Conservation (phyloP, 139 green algal species). For the Ettlia oleoabundans region DNA sequence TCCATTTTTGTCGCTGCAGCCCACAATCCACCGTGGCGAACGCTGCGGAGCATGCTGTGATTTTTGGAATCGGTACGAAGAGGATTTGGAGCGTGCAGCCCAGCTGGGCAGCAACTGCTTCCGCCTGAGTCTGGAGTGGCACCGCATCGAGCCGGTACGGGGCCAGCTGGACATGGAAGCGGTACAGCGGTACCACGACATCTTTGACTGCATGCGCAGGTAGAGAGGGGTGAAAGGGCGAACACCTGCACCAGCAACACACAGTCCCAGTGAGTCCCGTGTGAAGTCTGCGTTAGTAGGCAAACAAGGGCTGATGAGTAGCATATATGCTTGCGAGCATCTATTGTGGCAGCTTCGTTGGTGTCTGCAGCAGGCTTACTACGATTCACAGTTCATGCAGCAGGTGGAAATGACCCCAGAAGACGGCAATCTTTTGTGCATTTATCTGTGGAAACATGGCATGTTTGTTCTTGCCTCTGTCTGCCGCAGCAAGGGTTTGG, state of each 20-base stretch:
- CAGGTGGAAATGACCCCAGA: no score
- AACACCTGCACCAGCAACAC: not conserved
- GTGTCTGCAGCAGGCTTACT: no score
- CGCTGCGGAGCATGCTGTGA: constrained; percentile 54
- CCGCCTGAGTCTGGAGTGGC: constrained; percentile 86
- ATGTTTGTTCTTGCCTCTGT: not conserved
- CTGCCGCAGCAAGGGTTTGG: constrained; percentile 56
- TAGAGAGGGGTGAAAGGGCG: constrained; percentile 15
- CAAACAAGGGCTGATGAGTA: no score
- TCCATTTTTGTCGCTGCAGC: not conserved
- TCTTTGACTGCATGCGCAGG: constrained; percentile 53
- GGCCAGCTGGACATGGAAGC: constrained; percentile 70
- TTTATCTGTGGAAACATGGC: not conserved
- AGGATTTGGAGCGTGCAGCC: constrained; percentile 67
- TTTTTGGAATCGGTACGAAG: constrained; percentile 75
- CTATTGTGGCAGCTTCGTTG: no score
- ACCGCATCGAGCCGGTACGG: constrained; percentile 67
- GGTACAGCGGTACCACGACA: constrained; percentile 60
- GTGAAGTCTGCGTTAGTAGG: no score
- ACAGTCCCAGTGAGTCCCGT: not conserved
- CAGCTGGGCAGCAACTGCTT: constrained; percentile 74
- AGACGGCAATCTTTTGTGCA: no score
- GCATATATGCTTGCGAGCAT: no score
- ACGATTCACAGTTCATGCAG: no score
- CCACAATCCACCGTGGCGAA: constrained; percentile 10